Conservation (phyloP, 495 filamentous ascomycete genomes). For the Pyrenopolyporus hunteri region DNA sequence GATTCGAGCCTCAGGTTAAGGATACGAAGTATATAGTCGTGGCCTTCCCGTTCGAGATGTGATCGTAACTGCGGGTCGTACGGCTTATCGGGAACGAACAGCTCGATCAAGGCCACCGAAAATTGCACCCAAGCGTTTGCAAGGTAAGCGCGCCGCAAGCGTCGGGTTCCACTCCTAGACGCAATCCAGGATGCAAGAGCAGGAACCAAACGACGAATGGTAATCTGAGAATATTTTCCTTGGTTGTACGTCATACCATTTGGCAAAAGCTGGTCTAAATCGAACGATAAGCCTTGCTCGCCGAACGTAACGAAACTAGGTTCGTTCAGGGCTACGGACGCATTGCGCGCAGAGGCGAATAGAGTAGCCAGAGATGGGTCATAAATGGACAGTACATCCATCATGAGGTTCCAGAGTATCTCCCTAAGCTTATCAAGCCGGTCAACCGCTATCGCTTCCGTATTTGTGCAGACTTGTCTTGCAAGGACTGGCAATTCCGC, state of each 20-base stretch:
- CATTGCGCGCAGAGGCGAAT: slow-evolving; percentile 13
- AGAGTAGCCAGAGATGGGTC: slow-evolving; percentile 26
- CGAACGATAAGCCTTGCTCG: slow-evolving; percentile 34
- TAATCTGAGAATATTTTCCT: slow-evolving; percentile 37
- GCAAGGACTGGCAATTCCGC: slow-evolving; percentile 68
- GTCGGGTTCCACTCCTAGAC: slow-evolving; percentile 30
- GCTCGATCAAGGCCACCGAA: slow-evolving; percentile 66
- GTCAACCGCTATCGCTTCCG: slow-evolving; percentile 53
- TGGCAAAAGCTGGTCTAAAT: slow-evolving; percentile 23
- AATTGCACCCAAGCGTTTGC: slow-evolving; percentile 70
- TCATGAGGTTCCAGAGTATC: slow-evolving; percentile 56
- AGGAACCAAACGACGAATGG: slow-evolving; percentile 49
- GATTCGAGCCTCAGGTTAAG: slow-evolving; percentile 64
- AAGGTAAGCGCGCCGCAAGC: slow-evolving; percentile 39
- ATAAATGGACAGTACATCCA: slow-evolving; percentile 54
- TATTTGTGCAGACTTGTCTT: slow-evolving; percentile 55
- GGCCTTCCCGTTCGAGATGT: slow-evolving; percentile 71
- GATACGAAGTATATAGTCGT: slow-evolving; percentile 60
- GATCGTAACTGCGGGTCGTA: slow-evolving; percentile 85
- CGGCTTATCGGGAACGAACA: slow-evolving; percentile 84
- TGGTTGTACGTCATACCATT: slow-evolving; percentile 12
- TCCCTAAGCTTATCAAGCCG: slow-evolving; percentile 54
- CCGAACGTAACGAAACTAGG: slow-evolving; percentile 6
- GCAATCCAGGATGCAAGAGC: slow-evolving; percentile 46
- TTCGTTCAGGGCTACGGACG: not conserved